phyloP scores from a whole-genome alignment of 129 eudicot genomes.

The Flaveria robusta region DNA sequence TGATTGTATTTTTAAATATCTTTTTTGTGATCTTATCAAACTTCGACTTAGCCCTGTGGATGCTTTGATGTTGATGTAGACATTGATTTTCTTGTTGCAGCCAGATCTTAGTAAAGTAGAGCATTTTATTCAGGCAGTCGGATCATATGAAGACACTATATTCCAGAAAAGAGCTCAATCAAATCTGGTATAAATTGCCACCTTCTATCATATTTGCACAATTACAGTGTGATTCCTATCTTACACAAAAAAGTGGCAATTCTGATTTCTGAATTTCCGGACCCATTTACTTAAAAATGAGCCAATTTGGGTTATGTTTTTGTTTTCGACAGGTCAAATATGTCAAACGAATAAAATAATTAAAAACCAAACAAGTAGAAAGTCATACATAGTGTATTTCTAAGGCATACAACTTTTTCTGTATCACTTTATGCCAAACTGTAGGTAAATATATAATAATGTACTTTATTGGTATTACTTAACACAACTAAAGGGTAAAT shows the following conservation, averaged over 20 bases:
- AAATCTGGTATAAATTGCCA: slow-evolving; percentile 52
- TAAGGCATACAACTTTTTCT: background rate
- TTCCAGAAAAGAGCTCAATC: slow-evolving; percentile 83
- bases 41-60: background rate
- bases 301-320: background rate
- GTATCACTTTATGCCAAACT: background rate
- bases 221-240: slow-evolving; percentile 1
- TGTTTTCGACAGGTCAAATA: background rate
- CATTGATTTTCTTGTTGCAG: slow-evolving; percentile 45
- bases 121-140: slow-evolving; percentile 92
- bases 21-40: background rate
- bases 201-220: background rate
- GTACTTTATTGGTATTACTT: background rate
- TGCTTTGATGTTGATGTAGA: slow-evolving; percentile 18
- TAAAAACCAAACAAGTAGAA: background rate
- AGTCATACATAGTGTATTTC: background rate
- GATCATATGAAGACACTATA: slow-evolving; percentile 76
- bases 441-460: background rate
- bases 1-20: background rate
- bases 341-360: background rate
- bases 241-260: background rate
- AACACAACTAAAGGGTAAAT: background rate
- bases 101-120: slow-evolving; percentile 80
- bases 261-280: background rate
- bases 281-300: background rate